Evolutionary conservation across 805 yeast genomes (phyloP).

Genomic region (Starmerella khaoyaiensis): DNA sequence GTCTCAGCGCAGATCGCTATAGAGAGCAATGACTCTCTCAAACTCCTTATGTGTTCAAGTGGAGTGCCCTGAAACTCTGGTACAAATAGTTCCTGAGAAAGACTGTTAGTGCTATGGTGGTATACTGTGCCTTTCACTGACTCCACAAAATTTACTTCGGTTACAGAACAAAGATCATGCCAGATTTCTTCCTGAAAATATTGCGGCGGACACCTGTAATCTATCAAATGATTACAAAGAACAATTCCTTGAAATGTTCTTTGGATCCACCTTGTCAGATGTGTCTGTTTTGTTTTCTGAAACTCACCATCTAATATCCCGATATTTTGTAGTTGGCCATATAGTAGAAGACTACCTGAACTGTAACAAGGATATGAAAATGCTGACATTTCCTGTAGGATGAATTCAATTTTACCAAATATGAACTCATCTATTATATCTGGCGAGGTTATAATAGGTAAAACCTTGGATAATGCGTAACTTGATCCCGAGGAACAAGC

Average conservation of each 20-base stretch:
- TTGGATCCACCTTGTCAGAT: conserved; percentile 5
- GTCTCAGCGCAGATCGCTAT: too few species aligned
- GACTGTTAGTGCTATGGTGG: too few species aligned
- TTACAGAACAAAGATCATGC: conserved; percentile 1
- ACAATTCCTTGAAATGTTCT: not conserved
- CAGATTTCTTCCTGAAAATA: conserved; percentile 1
- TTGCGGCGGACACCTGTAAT: not conserved
- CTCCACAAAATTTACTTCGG: too few species aligned
- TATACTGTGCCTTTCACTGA: too few species aligned
- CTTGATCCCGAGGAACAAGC: too few species aligned
- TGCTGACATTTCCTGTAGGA: not conserved
- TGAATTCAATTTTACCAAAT: not conserved
- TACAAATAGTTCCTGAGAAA: too few species aligned
- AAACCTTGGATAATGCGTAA: too few species aligned
- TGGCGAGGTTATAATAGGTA: too few species aligned
- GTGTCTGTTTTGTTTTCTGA: not conserved
- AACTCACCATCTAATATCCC: conserved; percentile 9
- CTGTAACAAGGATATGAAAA: conserved; percentile 4
- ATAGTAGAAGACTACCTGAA: conserved; percentile 12
- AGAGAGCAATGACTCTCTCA: too few species aligned
- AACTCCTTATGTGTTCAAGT: too few species aligned
- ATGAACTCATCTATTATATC: conserved; percentile 1
- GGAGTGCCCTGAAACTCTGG: too few species aligned
- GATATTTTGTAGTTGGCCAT: not conserved
- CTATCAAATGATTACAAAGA: not conserved